These are phyloP conservation scores for Stachybotrys echinatus DNA, from an alignment of 2,329 filamentous ascomycete species.

Conservation along the genomic window DNA sequence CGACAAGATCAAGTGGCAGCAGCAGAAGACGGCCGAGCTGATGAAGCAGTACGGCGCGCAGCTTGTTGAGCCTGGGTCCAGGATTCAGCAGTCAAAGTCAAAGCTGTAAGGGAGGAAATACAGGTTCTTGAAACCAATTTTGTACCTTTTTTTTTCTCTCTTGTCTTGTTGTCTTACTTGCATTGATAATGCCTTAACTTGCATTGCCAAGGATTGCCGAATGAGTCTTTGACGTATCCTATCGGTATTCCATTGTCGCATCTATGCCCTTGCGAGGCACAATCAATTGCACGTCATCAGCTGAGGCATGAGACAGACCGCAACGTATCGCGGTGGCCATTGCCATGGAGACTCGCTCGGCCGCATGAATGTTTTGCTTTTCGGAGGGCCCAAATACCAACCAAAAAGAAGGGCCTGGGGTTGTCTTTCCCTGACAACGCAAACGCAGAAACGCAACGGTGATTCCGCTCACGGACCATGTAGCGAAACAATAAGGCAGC, in stretches of 20 bases:
- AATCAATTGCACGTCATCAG: neutral
- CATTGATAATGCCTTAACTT: no score
- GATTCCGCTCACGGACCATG: neutral
- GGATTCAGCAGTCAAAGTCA: constrained; percentile 41
- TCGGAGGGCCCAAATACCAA: neutral
- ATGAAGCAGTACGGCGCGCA: constrained; percentile 51
- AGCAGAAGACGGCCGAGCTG: constrained; percentile 58
- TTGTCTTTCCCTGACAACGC: no score
- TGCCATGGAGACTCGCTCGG: constrained; percentile 17
- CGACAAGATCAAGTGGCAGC: constrained; percentile 59
- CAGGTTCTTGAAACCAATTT: neutral
- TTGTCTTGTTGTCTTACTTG: neutral
- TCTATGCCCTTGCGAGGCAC: no score
- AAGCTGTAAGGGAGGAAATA: constrained; percentile 38
- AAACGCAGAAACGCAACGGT: neutral
- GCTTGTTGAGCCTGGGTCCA: constrained; percentile 44
- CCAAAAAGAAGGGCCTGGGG: no score
- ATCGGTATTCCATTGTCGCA: no score
- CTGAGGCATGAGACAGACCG: constrained; percentile 2
- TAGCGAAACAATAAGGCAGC: neutral
- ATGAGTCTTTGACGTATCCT: no score
- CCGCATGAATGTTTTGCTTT: constrained; percentile 1
- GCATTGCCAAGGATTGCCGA: no score
- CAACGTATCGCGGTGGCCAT: constrained; percentile 11
- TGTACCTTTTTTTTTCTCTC: neutral